Conservation (phyloP, 352 stramenopile genomes). For the Phytophthora tentaculata region DNA sequence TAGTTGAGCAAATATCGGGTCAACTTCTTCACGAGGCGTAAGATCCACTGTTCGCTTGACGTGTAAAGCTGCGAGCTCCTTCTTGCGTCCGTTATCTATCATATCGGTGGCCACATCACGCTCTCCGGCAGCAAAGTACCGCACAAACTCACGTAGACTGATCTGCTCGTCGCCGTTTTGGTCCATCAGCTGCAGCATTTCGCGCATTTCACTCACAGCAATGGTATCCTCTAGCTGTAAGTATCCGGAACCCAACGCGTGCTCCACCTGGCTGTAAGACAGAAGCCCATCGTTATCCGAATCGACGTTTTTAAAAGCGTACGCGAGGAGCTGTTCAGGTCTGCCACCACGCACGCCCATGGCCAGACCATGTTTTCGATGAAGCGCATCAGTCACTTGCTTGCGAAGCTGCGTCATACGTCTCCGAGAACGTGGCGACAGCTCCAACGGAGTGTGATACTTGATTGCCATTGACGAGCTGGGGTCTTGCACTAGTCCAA, state of each 20-base stretch:
- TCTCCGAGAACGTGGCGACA: conserved; percentile 62
- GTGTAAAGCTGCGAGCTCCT: conserved; percentile 62
- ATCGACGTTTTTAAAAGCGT: conserved; percentile 85
- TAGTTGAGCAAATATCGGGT: conserved; percentile 35
- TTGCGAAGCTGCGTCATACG: conserved; percentile 72
- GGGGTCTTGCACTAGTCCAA: conserved; percentile 40
- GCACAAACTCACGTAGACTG: conserved; percentile 84
- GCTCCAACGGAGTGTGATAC: conserved; percentile 65
- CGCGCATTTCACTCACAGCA: conserved; percentile 56
- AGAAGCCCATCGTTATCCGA: conserved; percentile 74
- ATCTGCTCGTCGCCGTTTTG: conserved; percentile 73
- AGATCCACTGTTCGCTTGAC: conserved; percentile 52
- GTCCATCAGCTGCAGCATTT: conserved; percentile 82
- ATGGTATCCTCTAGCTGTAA: conserved; percentile 61
- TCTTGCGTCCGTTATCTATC: conserved; percentile 68
- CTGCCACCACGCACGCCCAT: conserved; percentile 70
- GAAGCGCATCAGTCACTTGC: conserved; percentile 64
- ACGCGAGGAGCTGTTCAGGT: conserved; percentile 68
- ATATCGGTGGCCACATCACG: conserved; percentile 66
- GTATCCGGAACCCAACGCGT: conserved; percentile 64
- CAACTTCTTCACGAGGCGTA: conserved; percentile 58
- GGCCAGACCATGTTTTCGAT: conserved; percentile 58
- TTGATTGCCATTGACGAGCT: conserved; percentile 70
- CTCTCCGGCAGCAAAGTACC: conserved; percentile 76
- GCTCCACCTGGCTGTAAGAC: conserved; percentile 73